Base-by-base conservation (phyloP, 2,329 filamentous ascomycete species). In the Fusarium sarcochroum region DNA sequence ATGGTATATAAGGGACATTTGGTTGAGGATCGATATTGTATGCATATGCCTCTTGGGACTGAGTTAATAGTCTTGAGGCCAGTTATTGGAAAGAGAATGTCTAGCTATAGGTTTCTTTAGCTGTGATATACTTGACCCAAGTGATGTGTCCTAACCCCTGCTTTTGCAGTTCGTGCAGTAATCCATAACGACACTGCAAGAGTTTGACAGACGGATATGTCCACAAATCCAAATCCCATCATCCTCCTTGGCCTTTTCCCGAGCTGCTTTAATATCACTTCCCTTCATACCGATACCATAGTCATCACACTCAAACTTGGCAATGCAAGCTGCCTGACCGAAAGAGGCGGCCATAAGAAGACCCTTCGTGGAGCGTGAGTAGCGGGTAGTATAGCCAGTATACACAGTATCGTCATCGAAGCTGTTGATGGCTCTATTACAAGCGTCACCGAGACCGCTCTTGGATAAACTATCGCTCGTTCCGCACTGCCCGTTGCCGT, bases 231-330 rank as follows among this genome's bases (percentile, higher is more conserved):
- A 41, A 10, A 57, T 57, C 7, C 27, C 9, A n/a, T 57, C 35
- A 7, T 57, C n/a, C 14, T n/a, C 6, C 44, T 57, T 57, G 37
- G 48, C 48, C 3, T 42, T 15, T 37, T 51, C 48, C 7, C 48
- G 48, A 15, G 57, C 57, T 30, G 54, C 48, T 20, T 63, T 63
- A 23, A 63, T 63, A 13, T n/a, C 41, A 37, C 20, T 15, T 54
- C 6, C 51, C 51, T 42, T 35, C 60, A 63, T 63, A 10, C 60
- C 60, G n/a, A 66, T 56, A 6, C 63, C 63, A 8, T 66, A 66
- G 42, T 66, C 61, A 5, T 66, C 60, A 18, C 63, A 65, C 18
- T 34, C 18, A 32, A 65, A 66, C 32, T 66, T 66, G 5, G 54
- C 55, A 42, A 66, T 57, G 2, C 63, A 65, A 23, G 34, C 60